A percentile compares a stretch with the other conserved stretches of the same genome.
phyloP scores from a whole-genome alignment of 2,329 filamentous ascomycete genomes.

The Xylariales sp. region DNA sequence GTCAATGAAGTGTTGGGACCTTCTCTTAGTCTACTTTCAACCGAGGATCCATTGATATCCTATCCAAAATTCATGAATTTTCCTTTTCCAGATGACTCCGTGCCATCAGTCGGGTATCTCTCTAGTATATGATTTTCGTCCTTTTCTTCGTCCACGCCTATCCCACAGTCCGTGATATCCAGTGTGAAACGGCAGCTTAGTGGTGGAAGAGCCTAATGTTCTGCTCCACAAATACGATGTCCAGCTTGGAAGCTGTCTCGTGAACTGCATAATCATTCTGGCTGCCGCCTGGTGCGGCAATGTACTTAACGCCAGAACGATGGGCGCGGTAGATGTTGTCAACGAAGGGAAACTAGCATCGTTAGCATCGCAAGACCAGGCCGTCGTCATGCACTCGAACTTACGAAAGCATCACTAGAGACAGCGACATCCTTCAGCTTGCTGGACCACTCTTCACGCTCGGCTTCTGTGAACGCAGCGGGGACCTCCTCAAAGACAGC shows the following conservation, averaged over 20 bases:
- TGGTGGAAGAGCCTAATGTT: constrained; percentile 93
- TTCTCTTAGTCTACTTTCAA: too few species aligned
- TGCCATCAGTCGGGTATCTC: too few species aligned
- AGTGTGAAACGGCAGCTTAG: too few species aligned
- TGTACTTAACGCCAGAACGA: constrained; percentile 89
- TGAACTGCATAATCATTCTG: constrained; percentile 81
- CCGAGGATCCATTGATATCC: too few species aligned
- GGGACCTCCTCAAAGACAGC: constrained; percentile 87
- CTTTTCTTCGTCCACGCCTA: neutral
- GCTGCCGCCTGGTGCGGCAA: constrained; percentile 86
- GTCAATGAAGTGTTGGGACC: too few species aligned
- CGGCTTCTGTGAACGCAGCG: constrained; percentile 71
- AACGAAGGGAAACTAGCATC: constrained; percentile 81
- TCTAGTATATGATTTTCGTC: too few species aligned
- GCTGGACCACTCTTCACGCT: constrained; percentile 79
- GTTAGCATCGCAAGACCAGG: constrained; percentile 4
- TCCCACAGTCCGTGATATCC: too few species aligned
- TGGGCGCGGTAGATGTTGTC: constrained; percentile 94
- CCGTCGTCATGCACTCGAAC: constrained; percentile 29
- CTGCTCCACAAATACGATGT: constrained; percentile 94
- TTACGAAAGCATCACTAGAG: constrained; percentile 91
- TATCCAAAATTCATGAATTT: too few species aligned
- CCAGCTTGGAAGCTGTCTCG: constrained; percentile 84
- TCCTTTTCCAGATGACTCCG: too few species aligned
- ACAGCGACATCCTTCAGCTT: constrained; percentile 80